Percentiles rank a stretch among this genome's conserved stretches.
phyloP scores from a whole-genome alignment of 495 filamentous ascomycete genomes.

The Lepraria neglecta region DNA sequence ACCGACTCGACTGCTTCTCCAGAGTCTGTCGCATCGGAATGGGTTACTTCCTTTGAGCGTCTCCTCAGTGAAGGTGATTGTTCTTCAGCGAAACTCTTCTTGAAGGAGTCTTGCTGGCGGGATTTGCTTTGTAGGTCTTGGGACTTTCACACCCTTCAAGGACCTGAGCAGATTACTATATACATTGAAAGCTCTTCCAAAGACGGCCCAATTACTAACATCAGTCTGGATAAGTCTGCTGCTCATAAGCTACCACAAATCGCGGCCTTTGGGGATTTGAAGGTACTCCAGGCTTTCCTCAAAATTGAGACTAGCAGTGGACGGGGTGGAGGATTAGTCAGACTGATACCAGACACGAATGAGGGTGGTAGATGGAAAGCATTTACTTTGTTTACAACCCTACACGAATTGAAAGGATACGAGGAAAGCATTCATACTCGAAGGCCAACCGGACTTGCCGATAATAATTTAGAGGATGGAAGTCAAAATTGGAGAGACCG shows the following conservation, averaged over 20 bases:
- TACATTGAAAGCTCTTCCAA: constrained; percentile 34
- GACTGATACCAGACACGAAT: constrained; percentile 35
- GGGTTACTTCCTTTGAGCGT: constrained; percentile 17
- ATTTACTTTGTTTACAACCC: constrained; percentile 46
- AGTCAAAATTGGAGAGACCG: constrained; percentile 53
- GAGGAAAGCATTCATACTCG: constrained; percentile 37
- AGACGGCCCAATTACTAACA: constrained; percentile 31
- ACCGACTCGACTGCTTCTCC: neutral
- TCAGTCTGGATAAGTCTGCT: constrained; percentile 36
- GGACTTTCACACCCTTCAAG: constrained; percentile 46
- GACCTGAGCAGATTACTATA: constrained; percentile 37
- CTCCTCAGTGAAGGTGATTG: constrained; percentile 16
- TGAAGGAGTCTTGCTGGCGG: constrained; percentile 48
- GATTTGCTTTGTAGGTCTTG: constrained; percentile 51
- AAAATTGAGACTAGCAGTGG: constrained; percentile 39
- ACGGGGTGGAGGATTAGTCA: constrained; percentile 42
- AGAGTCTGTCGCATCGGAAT: constrained; percentile 6
- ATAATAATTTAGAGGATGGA: constrained; percentile 38
- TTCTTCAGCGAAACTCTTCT: constrained; percentile 40
- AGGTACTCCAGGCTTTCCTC: constrained; percentile 41
- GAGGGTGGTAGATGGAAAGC: constrained; percentile 44
- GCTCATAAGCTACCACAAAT: constrained; percentile 36
- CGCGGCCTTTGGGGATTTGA: constrained; percentile 30
- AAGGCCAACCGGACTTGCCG: constrained; percentile 38
- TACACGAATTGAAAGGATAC: constrained; percentile 37